Evolutionary conservation across 495 filamentous ascomycete species (phyloP).

Genomic region (Penicillium verhagenii): DNA sequence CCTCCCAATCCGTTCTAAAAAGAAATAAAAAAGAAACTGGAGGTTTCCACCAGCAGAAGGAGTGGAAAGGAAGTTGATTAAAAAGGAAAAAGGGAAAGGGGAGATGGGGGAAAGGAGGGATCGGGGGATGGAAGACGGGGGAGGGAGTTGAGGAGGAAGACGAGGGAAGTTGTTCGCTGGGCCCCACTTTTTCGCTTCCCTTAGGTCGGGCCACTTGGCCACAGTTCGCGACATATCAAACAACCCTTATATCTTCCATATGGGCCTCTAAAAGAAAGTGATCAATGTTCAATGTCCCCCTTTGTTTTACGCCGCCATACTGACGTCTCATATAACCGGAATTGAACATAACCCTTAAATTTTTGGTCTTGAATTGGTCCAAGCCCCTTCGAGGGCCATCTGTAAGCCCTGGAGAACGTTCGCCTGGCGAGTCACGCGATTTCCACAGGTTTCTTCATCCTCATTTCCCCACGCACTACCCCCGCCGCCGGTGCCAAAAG

Average conservation of each 20-base stretch:
- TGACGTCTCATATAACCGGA: too few species aligned
- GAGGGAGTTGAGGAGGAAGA: conserved; percentile 35
- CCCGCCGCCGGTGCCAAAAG: too few species aligned
- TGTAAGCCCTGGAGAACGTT: too few species aligned
- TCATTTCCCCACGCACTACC: too few species aligned
- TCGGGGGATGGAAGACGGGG: conserved; percentile 33
- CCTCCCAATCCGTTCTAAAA: conserved; percentile 34
- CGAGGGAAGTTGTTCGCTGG: conserved; percentile 40
- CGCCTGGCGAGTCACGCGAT: too few species aligned
- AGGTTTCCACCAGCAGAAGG: conserved; percentile 56
- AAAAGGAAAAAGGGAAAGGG: conserved; percentile 41
- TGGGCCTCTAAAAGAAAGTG: too few species aligned
- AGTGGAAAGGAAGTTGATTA: conserved; percentile 39
- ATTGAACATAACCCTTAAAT: too few species aligned
- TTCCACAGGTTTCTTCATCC: too few species aligned
- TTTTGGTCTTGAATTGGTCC: too few species aligned
- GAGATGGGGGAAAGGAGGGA: conserved; percentile 22
- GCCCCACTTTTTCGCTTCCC: conserved; percentile 45
- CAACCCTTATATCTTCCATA: conserved; percentile 6
- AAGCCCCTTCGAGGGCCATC: too few species aligned
- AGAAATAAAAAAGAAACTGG: conserved; percentile 44
- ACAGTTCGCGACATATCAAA: conserved; percentile 28
- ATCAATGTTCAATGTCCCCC: too few species aligned
- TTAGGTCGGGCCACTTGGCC: conserved; percentile 50
- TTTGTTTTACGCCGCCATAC: too few species aligned